Percentiles rank a stretch among this genome's conserved stretches.
phyloP scores from a whole-genome alignment of 2,329 filamentous ascomycete genomes.

The Ophiostoma himal-ulmi region DNA sequence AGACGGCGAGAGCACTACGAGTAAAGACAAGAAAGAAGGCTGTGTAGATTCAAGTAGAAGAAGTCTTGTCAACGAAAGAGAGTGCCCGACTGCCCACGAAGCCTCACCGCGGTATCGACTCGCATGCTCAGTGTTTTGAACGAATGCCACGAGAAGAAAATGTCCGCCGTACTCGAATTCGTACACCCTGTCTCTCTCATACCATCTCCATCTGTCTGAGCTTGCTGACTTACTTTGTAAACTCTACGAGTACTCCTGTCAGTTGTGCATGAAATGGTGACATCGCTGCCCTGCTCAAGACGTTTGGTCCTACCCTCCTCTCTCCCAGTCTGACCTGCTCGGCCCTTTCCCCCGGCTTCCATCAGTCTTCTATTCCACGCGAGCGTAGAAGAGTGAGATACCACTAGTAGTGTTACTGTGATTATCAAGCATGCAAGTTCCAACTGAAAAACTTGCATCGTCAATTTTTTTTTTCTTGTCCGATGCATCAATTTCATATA shows the following conservation, averaged over 20 bases:
- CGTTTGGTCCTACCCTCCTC: background rate
- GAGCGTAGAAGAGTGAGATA: background rate
- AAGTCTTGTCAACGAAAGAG: background rate
- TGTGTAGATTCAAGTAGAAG: slow-evolving; percentile 2
- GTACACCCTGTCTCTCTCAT: background rate
- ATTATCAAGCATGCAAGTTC: background rate
- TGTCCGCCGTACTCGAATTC: background rate
- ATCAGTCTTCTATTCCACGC: background rate
- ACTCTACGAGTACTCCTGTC: background rate
- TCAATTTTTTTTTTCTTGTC: too few relatives aligned
- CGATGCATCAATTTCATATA: background rate
- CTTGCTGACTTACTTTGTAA: background rate
- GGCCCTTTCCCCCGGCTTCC: background rate
- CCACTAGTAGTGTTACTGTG: background rate
- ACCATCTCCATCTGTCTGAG: background rate
- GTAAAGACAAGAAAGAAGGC: background rate
- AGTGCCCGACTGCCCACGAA: background rate
- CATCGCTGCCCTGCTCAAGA: slow-evolving; percentile 1
- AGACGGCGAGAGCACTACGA: background rate
- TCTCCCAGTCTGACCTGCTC: background rate
- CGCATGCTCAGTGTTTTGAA: background rate
- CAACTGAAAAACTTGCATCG: background rate
- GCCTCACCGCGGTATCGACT: background rate
- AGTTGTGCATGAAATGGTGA: background rate
- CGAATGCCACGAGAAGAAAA: too few relatives aligned